Base-by-base conservation (phyloP, 441 rosid genomes). In the Capsella rubella region DNA sequence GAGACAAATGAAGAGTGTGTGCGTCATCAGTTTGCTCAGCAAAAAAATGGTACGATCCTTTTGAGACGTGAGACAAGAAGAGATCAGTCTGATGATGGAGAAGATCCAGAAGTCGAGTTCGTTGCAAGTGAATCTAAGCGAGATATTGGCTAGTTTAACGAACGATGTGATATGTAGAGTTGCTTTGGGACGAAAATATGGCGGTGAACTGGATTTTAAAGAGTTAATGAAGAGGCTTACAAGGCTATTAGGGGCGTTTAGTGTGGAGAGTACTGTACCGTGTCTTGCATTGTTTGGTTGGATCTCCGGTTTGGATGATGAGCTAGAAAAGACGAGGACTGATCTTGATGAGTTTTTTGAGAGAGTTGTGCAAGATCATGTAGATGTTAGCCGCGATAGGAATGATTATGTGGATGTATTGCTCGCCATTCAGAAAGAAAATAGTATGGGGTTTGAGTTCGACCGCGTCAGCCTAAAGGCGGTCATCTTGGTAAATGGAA, bases 1-100 rank as follows among this genome's bases (percentile, higher is more conserved):
- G 90, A 81, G 90, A 28, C 80, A 85, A 63, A 69, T 85, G 62
- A 86, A 71, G 68, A 84, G 85, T 51, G 63, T 80, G 6, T 72
- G 81, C 39, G 83, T 84, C 40, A 50, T 82, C 8, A 82, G 79
- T 56, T 78, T 88, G 15, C 65, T 87, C 1, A 87, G 86, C 68
- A 78, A 61, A 65, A 84, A 69, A 64, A 81, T 79, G 71, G 85
- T 84, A 40, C 74, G 70, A 8, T 84, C 89, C 5, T 84, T 82
- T 66, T 65, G 75, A 2, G 63, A 67, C 6, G 80, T 83, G 35
- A 83, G 82, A 46, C 79, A 74, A 74, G 83, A 84, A 67, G 90
- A 84, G 77, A 77, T 62, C 0, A 51, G 12, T 4, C 15, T 78
- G 16, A 42, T 75, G 72, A 67, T 70, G 37, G 75, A 60, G 21